Evolutionary conservation across 1,139 yeast genomes (phyloP), one percentile per base, ranked within the genome.

Genomic region (Blastobotrys ciferrii): DNA sequence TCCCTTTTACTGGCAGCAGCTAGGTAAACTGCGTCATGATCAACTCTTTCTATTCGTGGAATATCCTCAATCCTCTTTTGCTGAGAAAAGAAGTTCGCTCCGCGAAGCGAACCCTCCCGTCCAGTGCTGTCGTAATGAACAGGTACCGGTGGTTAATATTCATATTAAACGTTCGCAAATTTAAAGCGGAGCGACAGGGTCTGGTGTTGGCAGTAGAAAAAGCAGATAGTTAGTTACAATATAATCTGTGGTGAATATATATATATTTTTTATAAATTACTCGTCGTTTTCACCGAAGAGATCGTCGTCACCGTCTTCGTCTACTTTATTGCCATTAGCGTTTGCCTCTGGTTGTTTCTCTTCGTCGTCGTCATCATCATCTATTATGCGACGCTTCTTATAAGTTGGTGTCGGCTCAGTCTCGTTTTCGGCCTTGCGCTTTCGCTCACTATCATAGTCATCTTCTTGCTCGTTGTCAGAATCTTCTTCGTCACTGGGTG

Each of bases 291-390:
- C 68, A 14, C 64, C 64, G 44, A 56, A 56, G 18, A 55, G 43
- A 25, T 63, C 64, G 12, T 56, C 61, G 36, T 53, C 55, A 19
- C 53, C 58, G 14, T 52, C 60, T 32, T 45, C 59, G n/a, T 55
- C 60, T 17, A 53, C 56, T 5, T 55, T 32, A 35, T 43, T 23
- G 11, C 19, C 28, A 13, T 19, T 19, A 6, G 32, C 33, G 11
- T 23, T 23, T 51, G 60, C 1, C 56, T 32, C 31, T 13, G 30
- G 30, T 12, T 20, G n/a, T 3, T 15, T 37, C 11, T 40, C 52
- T 11, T 59, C 64, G 4, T 59, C 63, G n/a, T 60, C 68, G n/a
- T 62, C 67, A 18, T 61, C 65, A 13, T 61, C 63, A 25, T 58
- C 65, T 28, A 56, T 57, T 19, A 57, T 52, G 15, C 56, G 50